Evolutionary conservation across 768 basidiomycete species (phyloP).

Genomic region (Macrolepiota fuliginosa): DNA sequence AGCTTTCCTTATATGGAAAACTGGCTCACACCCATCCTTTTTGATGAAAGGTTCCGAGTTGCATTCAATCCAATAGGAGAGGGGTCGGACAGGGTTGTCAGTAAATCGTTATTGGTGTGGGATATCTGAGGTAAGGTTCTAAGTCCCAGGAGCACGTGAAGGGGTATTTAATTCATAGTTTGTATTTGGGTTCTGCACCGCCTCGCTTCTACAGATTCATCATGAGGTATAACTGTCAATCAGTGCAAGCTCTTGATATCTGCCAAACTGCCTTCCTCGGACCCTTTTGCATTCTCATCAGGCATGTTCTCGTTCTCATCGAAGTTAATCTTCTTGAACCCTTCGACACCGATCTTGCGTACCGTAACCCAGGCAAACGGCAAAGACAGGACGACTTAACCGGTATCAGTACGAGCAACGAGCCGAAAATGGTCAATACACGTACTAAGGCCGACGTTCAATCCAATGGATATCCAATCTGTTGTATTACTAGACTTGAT

Average conservation of each 20-base stretch:
- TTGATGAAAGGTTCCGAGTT: too few relatives aligned
- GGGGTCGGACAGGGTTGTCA: too few relatives aligned
- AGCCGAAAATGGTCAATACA: neutral
- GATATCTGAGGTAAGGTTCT: too few relatives aligned
- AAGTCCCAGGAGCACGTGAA: too few relatives aligned
- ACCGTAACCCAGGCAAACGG: slow-evolving; percentile 29
- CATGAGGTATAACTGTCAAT: neutral
- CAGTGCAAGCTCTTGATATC: neutral
- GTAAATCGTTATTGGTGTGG: too few relatives aligned
- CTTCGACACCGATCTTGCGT: slow-evolving; percentile 28
- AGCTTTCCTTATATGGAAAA: neutral
- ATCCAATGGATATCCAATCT: slow-evolving; percentile 30
- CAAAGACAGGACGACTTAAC: slow-evolving; percentile 25
- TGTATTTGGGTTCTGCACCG: too few relatives aligned
- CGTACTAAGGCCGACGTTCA: slow-evolving; percentile 31
- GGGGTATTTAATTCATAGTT: neutral
- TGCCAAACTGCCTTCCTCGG: neutral
- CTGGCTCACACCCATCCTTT: neutral
- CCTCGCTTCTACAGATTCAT: neutral
- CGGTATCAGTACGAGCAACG: neutral
- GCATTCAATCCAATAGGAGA: too few relatives aligned
- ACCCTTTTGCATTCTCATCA: neutral
- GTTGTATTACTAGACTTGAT: slow-evolving; percentile 31
- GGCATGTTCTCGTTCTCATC: neutral
- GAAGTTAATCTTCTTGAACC: slow-evolving; percentile 24